Percentiles rank a stretch among this genome's conserved stretches.
Conservation (phyloP, 768 basidiomycete genomes). For the Kwoniella shandongensis region DNA sequence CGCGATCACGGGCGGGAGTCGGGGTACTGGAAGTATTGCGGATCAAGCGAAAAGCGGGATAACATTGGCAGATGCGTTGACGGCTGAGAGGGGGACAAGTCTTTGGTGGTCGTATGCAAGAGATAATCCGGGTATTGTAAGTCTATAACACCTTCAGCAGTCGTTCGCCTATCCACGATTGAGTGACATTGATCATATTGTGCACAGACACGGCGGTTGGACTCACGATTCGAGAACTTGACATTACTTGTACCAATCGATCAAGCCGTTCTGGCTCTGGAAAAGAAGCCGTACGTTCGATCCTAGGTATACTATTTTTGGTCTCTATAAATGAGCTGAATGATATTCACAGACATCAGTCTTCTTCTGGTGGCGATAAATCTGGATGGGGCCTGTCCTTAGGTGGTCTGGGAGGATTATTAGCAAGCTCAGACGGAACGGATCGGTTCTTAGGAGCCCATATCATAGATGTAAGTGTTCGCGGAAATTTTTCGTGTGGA, state of each 20-base stretch:
- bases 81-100: slow-evolving; percentile 19
- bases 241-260: slow-evolving; percentile 81
- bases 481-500: neutral
- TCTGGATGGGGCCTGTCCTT: neutral
- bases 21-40: neutral
- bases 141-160: neutral
- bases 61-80: slow-evolving; percentile 17
- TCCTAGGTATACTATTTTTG: too few relatives aligned
- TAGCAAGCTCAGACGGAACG: slow-evolving; percentile 53
- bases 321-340: too few relatives aligned
- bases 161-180: neutral
- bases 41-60: neutral
- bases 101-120: slow-evolving; percentile 25
- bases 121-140: slow-evolving; percentile 13
- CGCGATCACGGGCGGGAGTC: neutral
- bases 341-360: too few relatives aligned
- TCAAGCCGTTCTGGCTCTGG: slow-evolving; percentile 76
- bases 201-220: slow-evolving; percentile 7
- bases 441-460: slow-evolving; percentile 79
- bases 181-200: neutral
- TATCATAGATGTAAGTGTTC: slow-evolving; percentile 74
- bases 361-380: neutral
- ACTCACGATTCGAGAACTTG: slow-evolving; percentile 37
- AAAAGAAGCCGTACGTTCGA: slow-evolving; percentile 68
- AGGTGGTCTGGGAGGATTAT: neutral